Evolutionary conservation across 495 filamentous ascomycete genomes (phyloP).

Genomic region (Sphaerosporella brunnea): DNA sequence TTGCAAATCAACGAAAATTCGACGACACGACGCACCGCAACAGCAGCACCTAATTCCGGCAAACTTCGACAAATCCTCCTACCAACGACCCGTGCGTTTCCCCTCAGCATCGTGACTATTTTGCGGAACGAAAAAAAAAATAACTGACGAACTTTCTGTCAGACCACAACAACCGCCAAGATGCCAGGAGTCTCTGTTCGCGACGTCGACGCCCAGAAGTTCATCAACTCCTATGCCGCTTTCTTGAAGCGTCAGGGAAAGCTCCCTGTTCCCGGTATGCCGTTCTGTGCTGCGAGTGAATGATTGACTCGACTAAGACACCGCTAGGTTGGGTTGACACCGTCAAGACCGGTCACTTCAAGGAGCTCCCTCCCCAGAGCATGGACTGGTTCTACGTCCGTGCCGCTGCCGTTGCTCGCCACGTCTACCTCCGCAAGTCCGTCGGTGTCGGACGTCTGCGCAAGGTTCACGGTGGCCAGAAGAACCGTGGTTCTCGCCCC

Average conservation of each 20-base stretch:
- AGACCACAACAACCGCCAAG: constrained; percentile 28
- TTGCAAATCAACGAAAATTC: no score
- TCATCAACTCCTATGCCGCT: constrained; percentile 82
- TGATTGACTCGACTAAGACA: not conserved
- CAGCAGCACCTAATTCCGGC: no score
- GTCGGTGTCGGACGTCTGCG: constrained; percentile 83
- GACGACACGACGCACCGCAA: no score
- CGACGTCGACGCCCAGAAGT: constrained; percentile 90
- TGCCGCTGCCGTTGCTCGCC: constrained; percentile 84
- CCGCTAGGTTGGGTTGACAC: constrained; percentile 84
- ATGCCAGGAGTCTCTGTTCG: constrained; percentile 79
- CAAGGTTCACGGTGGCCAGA: constrained; percentile 83
- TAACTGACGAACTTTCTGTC: no score
- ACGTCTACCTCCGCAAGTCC: constrained; percentile 97
- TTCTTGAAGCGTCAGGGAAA: constrained; percentile 99
- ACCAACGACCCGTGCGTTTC: no score
- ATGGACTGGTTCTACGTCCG: constrained; percentile 99
- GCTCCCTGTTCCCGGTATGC: constrained; percentile 80
- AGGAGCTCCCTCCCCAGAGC: constrained; percentile 93
- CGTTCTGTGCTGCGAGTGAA: not conserved
- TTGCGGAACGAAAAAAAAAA: no score
- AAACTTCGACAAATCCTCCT: no score
- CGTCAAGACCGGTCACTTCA: constrained; percentile 89
- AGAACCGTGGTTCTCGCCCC: constrained; percentile 88
- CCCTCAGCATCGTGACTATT: no score